Base-by-base conservation (phyloP, 139 green algal genomes). In the Volvox reticuliferus region DNA sequence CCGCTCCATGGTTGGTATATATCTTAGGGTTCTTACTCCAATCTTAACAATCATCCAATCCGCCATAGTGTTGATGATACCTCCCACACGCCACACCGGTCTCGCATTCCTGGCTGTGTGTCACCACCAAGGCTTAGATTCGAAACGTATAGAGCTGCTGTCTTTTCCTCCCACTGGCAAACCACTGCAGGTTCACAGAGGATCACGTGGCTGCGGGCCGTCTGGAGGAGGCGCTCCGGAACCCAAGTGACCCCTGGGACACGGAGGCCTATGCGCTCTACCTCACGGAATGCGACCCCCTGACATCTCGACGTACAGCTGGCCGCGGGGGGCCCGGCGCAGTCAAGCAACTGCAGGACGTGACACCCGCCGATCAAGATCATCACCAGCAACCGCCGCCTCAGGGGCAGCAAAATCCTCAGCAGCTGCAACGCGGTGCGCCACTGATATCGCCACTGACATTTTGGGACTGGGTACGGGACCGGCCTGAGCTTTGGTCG, bases 141-240 rank as follows among this genome's bases (percentile, higher is more conserved):
- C 44, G 44, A 55, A 55, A 5, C 5, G 9, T 55, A 55, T 9
- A 55, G 44, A 55, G 44, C 44, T 55, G 44, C 76, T 82, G 19
- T 55, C 61, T 2, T 28, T 18, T 9, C 44, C 44, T 55, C 44
- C 44, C 44, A 5, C 44, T 9, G 44, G 9, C 44, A 55, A 55
- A 55, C 5, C 44, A 55, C 65, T 28, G 9, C 86, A 90, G 86
- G 30, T 90, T 77, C 30, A 65, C 50, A 1, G 36, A 36, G 44
- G 86, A 83, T 21, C 73, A 84, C 20, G 73, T 76, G n/a, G 86
- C 86, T 0, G 86, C 86, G 12, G 73, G 50, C 0, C 86, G 55
- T 21, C 50, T 90, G 86, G 71, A 90, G 35, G 30, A 35, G 71
- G 12, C 21, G 71, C 44, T 75, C 3, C 21, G 18, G 68, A 26